These are phyloP conservation scores for Auricularia cornea DNA, from an alignment of 768 basidiomycete genomes.

Conservation along the genomic window DNA sequence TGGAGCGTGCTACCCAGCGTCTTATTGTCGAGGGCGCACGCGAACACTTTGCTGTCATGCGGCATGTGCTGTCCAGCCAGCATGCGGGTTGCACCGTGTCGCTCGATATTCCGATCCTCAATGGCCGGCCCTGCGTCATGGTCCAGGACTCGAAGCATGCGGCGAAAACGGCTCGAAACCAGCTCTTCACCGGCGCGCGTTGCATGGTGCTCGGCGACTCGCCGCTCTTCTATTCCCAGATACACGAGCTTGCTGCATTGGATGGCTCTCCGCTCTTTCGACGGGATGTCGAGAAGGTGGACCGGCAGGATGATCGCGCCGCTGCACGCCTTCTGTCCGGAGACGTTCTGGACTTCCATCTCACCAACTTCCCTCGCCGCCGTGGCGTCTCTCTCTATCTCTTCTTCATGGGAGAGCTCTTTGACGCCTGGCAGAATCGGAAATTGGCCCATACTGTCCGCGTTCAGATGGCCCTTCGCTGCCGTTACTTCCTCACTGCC, in stretches of 20 bases:
- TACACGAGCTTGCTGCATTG: slow-evolving; percentile 13
- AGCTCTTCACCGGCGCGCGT: slow-evolving; percentile 26
- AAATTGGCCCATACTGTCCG: slow-evolving; percentile 15
- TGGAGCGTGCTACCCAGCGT: slow-evolving; percentile 22
- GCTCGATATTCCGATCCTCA: slow-evolving; percentile 10
- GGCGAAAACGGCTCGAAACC: slow-evolving; percentile 28
- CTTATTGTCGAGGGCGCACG: slow-evolving; percentile 9
- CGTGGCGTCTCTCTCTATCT: slow-evolving; percentile 27
- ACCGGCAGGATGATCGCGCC: slow-evolving; percentile 39
- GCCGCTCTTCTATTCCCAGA: slow-evolving; percentile 11
- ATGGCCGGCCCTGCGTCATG: slow-evolving; percentile 17
- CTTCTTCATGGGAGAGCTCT: slow-evolving; percentile 25
- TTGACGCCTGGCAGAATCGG: slow-evolving; percentile 23
- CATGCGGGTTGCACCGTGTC: background rate
- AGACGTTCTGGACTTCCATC: slow-evolving; percentile 18
- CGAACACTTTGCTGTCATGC: background rate
- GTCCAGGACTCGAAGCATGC: slow-evolving; percentile 31
- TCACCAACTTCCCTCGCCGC: slow-evolving; percentile 18
- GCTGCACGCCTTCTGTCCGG: slow-evolving; percentile 34
- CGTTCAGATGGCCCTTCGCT: slow-evolving; percentile 16
- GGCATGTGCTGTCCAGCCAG: background rate
- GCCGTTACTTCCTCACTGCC: slow-evolving; percentile 16
- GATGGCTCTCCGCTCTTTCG: slow-evolving; percentile 16
- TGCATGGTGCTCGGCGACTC: slow-evolving; percentile 18
- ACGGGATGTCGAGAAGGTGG: slow-evolving; percentile 31